Conservation (phyloP, 2,329 filamentous ascomycete species). For the Westerdykella aurantiaca region DNA sequence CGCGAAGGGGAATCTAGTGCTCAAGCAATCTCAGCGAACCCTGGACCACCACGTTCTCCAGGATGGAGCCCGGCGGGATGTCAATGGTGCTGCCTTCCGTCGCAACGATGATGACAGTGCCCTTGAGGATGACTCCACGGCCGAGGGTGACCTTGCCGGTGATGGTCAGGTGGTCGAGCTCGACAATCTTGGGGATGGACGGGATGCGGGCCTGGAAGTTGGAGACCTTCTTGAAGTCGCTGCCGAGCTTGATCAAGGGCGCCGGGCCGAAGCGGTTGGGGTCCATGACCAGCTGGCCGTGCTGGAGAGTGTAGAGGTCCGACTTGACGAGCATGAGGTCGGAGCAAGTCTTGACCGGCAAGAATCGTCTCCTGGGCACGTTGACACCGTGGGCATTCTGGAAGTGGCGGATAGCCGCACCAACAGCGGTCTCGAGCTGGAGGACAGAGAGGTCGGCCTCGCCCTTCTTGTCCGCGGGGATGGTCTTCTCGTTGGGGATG, state of each 20-base stretch:
- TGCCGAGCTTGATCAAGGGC: constrained; percentile 95
- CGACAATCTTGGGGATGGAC: constrained; percentile 83
- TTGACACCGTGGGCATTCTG: constrained; percentile 98
- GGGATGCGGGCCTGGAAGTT: constrained; percentile 87
- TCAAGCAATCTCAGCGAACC: constrained; percentile 76
- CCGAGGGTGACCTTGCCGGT: constrained; percentile 96
- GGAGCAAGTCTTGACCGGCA: constrained; percentile 99
- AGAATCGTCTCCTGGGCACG: constrained; percentile 92
- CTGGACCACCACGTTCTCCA: constrained; percentile 99
- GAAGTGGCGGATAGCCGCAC: constrained; percentile 98
- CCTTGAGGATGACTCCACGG: constrained; percentile 92
- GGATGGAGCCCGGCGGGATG: constrained; percentile 88
- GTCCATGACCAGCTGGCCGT: constrained; percentile 96
- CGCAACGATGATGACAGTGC: constrained; percentile 97
- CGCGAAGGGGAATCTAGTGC: constrained; percentile 47
- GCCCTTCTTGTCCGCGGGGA: constrained; percentile 98
- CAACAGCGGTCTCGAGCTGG: constrained; percentile 97
- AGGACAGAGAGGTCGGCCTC: constrained; percentile 96
- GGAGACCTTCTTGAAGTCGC: constrained; percentile 99
- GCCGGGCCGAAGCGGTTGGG: constrained; percentile 93
- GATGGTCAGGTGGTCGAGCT: constrained; percentile 92
- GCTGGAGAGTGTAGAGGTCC: constrained; percentile 96
- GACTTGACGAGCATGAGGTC: constrained; percentile 99
- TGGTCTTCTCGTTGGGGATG: constrained; percentile 98
- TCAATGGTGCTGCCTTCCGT: constrained; percentile 98